Conservation (phyloP, 2,329 filamentous ascomycete genomes). For the Fusarium gaditjirri region DNA sequence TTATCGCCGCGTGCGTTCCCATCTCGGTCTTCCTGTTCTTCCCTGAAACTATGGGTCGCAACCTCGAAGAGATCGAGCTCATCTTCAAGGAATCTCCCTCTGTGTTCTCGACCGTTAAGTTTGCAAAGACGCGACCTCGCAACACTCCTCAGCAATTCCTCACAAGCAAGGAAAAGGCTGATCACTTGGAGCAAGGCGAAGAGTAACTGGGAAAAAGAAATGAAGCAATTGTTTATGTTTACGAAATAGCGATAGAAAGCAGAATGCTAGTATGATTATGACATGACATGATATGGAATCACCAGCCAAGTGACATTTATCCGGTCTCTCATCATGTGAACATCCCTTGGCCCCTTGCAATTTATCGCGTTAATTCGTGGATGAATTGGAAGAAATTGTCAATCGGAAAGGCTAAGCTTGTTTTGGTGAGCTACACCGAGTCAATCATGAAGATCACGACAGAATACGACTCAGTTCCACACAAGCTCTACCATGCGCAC, state of each 20-base stretch:
- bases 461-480: constrained; percentile 20
- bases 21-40: constrained; percentile 52
- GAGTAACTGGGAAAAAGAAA: background rate
- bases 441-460: constrained; percentile 2
- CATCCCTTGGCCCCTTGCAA: background rate
- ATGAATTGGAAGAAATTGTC: constrained; percentile 11
- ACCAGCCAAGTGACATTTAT: constrained; percentile 8
- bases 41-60: constrained; percentile 51
- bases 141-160: constrained; percentile 28
- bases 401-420: constrained; percentile 4
- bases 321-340: constrained; percentile 13
- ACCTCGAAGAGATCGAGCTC: constrained; percentile 45
- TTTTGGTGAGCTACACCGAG: constrained; percentile 9
- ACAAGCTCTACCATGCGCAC: constrained; percentile 21
- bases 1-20: constrained; percentile 57
- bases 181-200: constrained; percentile 14
- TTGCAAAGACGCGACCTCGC: constrained; percentile 26
- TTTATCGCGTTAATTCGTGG: constrained; percentile 10
- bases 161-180: constrained; percentile 17
- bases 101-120: constrained; percentile 29
- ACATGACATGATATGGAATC: constrained; percentile 4
- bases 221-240: constrained; percentile 18
- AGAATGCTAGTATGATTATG: constrained; percentile 29
- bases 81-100: constrained; percentile 40
- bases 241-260: constrained; percentile 10